Evolutionary conservation across 75 land plant genomes (phyloP).

Genomic region (Pseudotsuga menziesii): DNA sequence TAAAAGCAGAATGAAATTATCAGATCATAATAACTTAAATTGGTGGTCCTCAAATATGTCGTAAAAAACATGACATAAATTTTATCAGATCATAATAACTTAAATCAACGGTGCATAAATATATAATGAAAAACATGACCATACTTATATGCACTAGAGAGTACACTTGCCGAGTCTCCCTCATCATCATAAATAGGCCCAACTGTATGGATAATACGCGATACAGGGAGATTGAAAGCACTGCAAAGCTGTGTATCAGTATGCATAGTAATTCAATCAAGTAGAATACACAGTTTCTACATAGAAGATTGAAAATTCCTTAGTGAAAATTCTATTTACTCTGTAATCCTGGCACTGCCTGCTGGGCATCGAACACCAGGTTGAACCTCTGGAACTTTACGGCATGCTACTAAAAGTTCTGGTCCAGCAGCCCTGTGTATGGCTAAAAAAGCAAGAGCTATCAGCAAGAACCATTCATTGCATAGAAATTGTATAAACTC

Average conservation of each 20-base stretch:
- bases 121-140: background rate
- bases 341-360: constrained; percentile 87
- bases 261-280: background rate
- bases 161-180: constrained; percentile 30
- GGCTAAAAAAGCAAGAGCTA: constrained; percentile 33
- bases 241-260: constrained; percentile 25
- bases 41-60: background rate
- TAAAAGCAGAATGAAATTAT: background rate
- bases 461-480: constrained; percentile 1
- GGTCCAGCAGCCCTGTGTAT: constrained; percentile 93
- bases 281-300: background rate
- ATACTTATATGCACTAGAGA: constrained; percentile 77
- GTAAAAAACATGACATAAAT: constrained; percentile 22
- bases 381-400: constrained; percentile 51
- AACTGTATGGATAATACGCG: constrained; percentile 84
- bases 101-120: background rate
- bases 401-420: constrained; percentile 64
- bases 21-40: background rate
- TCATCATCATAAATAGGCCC: constrained; percentile 67
- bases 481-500: background rate
- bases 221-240: constrained; percentile 73
- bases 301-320: background rate
- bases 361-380: constrained; percentile 86
- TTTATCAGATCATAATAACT: background rate
- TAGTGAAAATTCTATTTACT: constrained; percentile 30